Evolutionary conservation across 1,139 yeast genomes (phyloP), one percentile per base, ranked within the genome.

Genomic region (Eremothecium gossypii): DNA sequence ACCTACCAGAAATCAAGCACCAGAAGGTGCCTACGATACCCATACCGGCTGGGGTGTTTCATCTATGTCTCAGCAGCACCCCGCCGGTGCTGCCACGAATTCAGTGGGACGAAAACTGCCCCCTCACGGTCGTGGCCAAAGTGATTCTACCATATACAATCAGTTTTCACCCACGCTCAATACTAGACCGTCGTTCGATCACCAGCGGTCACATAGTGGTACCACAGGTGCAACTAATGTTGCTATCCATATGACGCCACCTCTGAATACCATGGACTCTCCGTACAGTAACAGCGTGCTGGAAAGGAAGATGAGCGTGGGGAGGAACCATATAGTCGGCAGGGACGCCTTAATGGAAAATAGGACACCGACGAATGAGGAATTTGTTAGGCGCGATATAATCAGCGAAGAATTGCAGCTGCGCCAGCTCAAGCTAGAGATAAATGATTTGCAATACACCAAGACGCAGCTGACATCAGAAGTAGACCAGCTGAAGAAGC

Each of bases 351-450:
- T 11, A 12, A 40, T 32, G 8, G 45, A 45, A 13, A 41, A 44
- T 31, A 45, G 39, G 10, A 42, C 46, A 4, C 46, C 47, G 4
- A 33, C 44, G 9, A 43, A 38, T 11, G 42, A 36, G 11, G 43
- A 43, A 8, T 46, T 45, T 13, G 34, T 50, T 11, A 50, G 48
- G 26, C 47, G 41, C 28, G 63, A 61, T 12, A 29, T 54, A 11
- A 43, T 43, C 2, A 48, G 48, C 12, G 44, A 52, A 9, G 67
- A 64, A 39, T 43, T 64, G 31, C 54, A 55, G 12, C 44, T 65
- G 29, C 57, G 68, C 36, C 56, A 59, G 12, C 43, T 65, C 41
- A 58, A 59, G 36, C 46, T 54, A 32, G 70, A 66, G 43, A 49
- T 66, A 5, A 49, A 56, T 30, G 64, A 57, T 38, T 45, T 66